phyloP scores from a whole-genome alignment of 768 basidiomycete species.

The Suillus bovinus region DNA sequence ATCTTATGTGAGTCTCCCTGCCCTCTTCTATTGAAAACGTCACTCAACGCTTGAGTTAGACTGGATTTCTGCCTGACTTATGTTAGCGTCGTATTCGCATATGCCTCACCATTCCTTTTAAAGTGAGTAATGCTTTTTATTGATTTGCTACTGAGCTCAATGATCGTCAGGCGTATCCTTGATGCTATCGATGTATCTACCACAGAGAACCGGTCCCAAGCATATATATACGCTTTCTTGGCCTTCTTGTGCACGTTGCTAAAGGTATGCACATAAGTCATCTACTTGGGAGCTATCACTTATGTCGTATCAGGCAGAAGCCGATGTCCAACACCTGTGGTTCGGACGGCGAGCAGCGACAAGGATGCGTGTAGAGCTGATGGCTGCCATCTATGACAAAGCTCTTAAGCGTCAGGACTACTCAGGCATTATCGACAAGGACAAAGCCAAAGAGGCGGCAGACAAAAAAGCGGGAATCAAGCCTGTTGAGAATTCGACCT shows the following conservation, averaged over 20 bases:
- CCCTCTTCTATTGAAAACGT: not conserved
- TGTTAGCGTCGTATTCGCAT: constrained; percentile 72
- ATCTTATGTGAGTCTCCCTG: constrained; percentile 35
- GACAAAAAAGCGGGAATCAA: constrained; percentile 21
- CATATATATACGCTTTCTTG: constrained; percentile 79
- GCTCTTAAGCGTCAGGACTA: constrained; percentile 81
- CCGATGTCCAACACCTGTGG: constrained; percentile 79
- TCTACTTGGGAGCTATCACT: not conserved
- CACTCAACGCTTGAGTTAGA: constrained; percentile 25
- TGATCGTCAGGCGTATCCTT: constrained; percentile 50
- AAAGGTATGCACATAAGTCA: constrained; percentile 18
- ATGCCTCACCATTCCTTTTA: constrained; percentile 82
- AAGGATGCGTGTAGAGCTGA: constrained; percentile 75
- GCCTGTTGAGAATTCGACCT: constrained; percentile 27
- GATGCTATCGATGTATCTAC: constrained; percentile 54
- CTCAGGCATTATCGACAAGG: constrained; percentile 69
- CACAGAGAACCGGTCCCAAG: constrained; percentile 51
- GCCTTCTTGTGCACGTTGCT: constrained; percentile 59
- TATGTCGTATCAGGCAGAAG: constrained; percentile 44
- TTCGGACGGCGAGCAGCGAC: constrained; percentile 74
- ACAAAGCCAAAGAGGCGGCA: constrained; percentile 30
- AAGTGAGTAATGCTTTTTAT: constrained; percentile 45
- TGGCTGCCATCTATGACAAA: constrained; percentile 88
- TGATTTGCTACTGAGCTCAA: not conserved
- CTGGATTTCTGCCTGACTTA: constrained; percentile 70